Conservation (phyloP, 139 green algal species). For the Monoraphidium neglectum region DNA sequence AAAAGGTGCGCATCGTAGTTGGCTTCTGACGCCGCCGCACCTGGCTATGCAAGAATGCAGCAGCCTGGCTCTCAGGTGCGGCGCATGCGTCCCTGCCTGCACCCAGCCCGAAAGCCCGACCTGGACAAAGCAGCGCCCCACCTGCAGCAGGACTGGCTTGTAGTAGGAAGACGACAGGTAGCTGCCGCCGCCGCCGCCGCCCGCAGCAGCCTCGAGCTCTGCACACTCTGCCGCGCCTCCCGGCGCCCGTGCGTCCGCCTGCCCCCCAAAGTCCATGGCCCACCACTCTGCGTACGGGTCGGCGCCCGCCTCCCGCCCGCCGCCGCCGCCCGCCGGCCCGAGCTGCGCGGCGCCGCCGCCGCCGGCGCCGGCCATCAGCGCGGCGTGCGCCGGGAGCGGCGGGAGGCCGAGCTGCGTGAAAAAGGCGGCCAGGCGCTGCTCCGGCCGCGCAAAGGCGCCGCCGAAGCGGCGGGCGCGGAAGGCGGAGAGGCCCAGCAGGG, state of each 20-base stretch:
- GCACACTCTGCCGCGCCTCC: too few species aligned
- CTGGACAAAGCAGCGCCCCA: too few species aligned
- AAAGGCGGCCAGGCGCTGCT: constrained; percentile 26
- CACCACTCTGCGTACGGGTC: constrained; percentile 46
- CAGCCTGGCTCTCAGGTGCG: too few species aligned
- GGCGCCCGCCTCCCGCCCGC: background rate
- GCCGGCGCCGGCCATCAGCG: background rate
- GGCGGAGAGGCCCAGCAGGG: constrained; percentile 22
- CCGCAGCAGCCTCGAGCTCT: too few species aligned
- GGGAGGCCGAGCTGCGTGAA: constrained; percentile 20
- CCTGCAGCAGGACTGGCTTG: constrained; percentile 47
- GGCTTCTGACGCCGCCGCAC: too few species aligned
- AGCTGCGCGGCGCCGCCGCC: background rate
- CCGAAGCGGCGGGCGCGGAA: background rate
- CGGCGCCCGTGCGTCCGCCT: constrained; percentile 10
- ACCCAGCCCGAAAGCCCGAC: too few species aligned
- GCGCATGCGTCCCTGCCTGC: too few species aligned
- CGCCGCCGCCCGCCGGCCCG: background rate
- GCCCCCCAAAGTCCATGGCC: constrained; percentile 40
- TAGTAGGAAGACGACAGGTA: constrained; percentile 43
- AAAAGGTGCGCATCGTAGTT: background rate
- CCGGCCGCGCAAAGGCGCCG: constrained; percentile 2
- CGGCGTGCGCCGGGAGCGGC: constrained; percentile 2
- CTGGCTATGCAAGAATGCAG: too few species aligned
- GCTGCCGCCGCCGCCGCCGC: too few species aligned